phyloP scores from a whole-genome alignment of 2,329 filamentous ascomycete genomes.

The Apiospora pterosperma region DNA sequence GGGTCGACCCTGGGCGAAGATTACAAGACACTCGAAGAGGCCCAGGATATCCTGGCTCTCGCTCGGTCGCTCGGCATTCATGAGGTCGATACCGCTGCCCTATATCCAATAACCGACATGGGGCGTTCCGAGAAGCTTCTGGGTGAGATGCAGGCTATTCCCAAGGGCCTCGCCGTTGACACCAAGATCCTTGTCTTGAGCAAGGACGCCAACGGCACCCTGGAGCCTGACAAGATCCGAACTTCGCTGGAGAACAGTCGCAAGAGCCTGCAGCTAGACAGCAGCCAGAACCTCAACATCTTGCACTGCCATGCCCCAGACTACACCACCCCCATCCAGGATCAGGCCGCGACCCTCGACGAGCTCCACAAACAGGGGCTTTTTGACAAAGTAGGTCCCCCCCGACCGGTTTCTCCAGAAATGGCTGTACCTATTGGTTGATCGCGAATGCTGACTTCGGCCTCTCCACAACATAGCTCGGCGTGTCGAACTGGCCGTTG shows the following conservation, averaged over 20 bases:
- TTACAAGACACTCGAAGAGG: neutral
- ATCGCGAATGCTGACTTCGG: neutral
- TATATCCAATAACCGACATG: neutral
- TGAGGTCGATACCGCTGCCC: neutral
- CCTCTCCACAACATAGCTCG: constrained; percentile 5
- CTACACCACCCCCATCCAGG: constrained; percentile 9
- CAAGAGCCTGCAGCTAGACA: neutral
- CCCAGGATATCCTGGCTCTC: neutral
- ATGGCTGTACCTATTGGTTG: no score
- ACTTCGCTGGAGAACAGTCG: constrained; percentile 9
- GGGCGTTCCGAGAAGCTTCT: neutral
- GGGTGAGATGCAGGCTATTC: neutral
- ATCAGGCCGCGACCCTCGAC: constrained; percentile 14
- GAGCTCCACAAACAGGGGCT: constrained; percentile 53
- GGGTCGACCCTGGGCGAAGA: neutral
- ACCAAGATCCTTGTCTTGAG: constrained; percentile 15
- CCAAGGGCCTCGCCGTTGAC: constrained; percentile 12
- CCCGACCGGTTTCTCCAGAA: neutral
- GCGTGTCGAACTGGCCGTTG: constrained; percentile 13
- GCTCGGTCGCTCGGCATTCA: neutral
- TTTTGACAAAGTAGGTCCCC: constrained; percentile 53
- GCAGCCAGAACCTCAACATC: constrained; percentile 7
- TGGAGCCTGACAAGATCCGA: constrained; percentile 10
- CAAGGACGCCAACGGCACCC: constrained; percentile 8
- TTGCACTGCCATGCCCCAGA: constrained; percentile 12